Percentiles rank a stretch among this genome's conserved stretches.
Evolutionary conservation across 2,329 filamentous ascomycete species (phyloP).

Genomic region (Metarhizium anisopliae): DNA sequence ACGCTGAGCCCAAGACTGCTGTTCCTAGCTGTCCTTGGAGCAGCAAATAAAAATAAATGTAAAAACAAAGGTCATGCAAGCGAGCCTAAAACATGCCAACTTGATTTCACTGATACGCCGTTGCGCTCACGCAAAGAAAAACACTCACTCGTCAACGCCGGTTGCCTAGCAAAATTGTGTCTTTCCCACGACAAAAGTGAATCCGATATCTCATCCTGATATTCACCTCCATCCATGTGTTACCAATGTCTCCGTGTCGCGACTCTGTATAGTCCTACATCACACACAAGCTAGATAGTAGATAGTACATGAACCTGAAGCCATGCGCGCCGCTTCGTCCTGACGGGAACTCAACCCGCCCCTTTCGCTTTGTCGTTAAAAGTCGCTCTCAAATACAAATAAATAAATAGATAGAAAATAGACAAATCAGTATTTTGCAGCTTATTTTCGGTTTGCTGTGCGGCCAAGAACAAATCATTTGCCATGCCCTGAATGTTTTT

Average conservation of each 20-base stretch:
- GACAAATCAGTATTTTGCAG: background rate
- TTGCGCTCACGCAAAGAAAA: background rate
- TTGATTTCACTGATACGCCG: background rate
- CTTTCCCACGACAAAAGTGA: background rate
- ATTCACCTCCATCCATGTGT: background rate
- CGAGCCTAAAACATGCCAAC: background rate
- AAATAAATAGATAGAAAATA: background rate
- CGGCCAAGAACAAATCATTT: background rate
- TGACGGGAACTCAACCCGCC: background rate
- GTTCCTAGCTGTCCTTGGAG: background rate
- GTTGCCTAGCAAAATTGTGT: background rate
- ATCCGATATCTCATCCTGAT: background rate
- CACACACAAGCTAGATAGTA: conserved; percentile 4
- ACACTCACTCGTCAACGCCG: background rate
- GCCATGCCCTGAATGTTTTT: background rate
- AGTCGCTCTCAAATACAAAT: background rate
- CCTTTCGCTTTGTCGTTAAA: background rate
- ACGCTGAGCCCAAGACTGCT: background rate
- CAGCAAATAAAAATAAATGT: background rate
- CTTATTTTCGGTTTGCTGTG: background rate
- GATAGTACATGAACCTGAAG: conserved; percentile 5
- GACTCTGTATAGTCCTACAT: conserved; percentile 1
- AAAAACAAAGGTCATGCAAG: background rate
- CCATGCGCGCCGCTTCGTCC: conserved; percentile 2
- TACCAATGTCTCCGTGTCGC: background rate